Evolutionary conservation across 2,329 filamentous ascomycete species (phyloP), one percentile per base, ranked within the genome.

Genomic region (Aureobasidium sp.): DNA sequence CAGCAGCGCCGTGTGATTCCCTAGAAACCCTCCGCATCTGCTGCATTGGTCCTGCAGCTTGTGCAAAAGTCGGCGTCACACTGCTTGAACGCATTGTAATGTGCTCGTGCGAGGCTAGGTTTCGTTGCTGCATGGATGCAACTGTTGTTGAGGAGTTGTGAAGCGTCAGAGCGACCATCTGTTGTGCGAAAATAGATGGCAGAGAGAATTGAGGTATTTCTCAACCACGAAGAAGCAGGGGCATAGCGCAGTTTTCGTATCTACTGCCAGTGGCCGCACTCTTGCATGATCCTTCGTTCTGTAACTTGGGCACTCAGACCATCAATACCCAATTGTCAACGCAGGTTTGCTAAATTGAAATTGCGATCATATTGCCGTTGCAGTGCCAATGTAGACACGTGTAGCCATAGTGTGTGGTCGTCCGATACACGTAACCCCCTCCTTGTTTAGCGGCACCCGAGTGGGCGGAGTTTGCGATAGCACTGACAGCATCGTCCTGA

Each of bases 401-500:
- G 20, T 47, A 15, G 27, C 20, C 37, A 27, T 9, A 15, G 5
- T 47, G 20, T 47, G 41, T 36, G 15, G 55, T 47, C 27, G 52
- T 56, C 23, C 52, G 52, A 56, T 56, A 44, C 29, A 47, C 39
- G 41, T 34, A 46, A 23, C 55, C 42, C 27, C n/a, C 41, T 58
- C 55, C 29, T 26, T 29, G 32, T 57, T n/a, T 58, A 58, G 52
- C 52, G 52, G 52, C 52, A 56, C 42, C 55, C 55, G 55, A 58
- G 55, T 47, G 41, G 41, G 41, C 42, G 32, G 29, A 58, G 55
- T 58, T 47, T n/a, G 55, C 41, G 53, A 58, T 7, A 20, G 37
- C 10, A 42, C 23, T 15, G 32, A 58, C n/a, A 36, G 37, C 10
- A 41, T 41, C 32, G 32, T 27, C 10, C 44, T 8, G 4, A n/a